Base-by-base conservation (phyloP, 768 basidiomycete genomes). In the Boletus coccyginus region DNA sequence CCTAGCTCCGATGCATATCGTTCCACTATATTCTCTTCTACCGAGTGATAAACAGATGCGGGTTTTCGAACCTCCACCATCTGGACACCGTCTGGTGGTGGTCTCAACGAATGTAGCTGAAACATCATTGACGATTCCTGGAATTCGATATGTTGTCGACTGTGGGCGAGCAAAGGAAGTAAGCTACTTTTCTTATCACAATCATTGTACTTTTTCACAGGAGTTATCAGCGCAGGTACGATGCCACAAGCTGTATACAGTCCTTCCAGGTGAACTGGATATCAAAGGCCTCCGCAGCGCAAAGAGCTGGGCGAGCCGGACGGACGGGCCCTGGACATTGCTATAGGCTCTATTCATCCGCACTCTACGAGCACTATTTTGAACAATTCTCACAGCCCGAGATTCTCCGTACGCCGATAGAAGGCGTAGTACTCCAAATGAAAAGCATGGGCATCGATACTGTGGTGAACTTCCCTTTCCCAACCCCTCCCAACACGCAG, bases 371-470 rank as follows among this genome's bases (percentile, higher is more conserved):
- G 69, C 84, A 95, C 66, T 85, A 96, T 71, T 96, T 98, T 67
- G 87, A 90, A 33, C 74, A 84, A 55, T 96, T 96, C 71, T 81
- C 92, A 0, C 76, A 84, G 55, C 97, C 97, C 3, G 97, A 99
- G 71, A 95, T 98, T 53, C 80, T 94, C 43, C 88, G 95, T 24
- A 94, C 92, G 77, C 95, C 97, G 0, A 96, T 98, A 62, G 97
- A 98, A 64, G 95, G 94, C 2, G 88, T 98, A 24, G 91, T 98
- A 10, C 78, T 98, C 33, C 95, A 98, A 71, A 98, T 99, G 96
- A 99, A 99, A 78, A 87, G 86, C 70, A 98, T 99, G 94, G 92
- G 96, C 67, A 96, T 99, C 56, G 94, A 98, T 66, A 81, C 92
- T 1, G 93, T 98, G 39, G 79, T 92, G 63, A 98, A 98, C 74